Percentiles rank a stretch among this genome's conserved stretches.
Evolutionary conservation across 1,284 basidiomycete genomes (phyloP).

Genomic region (Moesziomyces antarcticus): DNA sequence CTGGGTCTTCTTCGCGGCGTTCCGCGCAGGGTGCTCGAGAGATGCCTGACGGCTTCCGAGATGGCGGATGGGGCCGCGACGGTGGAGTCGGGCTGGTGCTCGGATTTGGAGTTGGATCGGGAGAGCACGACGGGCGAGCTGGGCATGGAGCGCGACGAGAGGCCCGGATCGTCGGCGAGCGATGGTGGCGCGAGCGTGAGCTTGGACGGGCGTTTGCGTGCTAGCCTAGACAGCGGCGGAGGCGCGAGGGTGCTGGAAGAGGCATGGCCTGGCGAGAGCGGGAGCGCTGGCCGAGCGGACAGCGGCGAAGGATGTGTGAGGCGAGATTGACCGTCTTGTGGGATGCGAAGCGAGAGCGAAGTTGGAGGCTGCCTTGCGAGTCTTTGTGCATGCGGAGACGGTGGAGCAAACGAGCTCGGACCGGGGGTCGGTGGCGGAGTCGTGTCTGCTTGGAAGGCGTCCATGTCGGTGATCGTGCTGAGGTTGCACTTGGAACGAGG

Average conservation of each 20-base stretch:
- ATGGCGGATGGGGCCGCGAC: slow-evolving; percentile 9
- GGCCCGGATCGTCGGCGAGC: slow-evolving; percentile 15
- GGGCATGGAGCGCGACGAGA: slow-evolving; percentile 51
- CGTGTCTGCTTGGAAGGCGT: slow-evolving; percentile 5
- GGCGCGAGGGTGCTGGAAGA: slow-evolving; percentile 16
- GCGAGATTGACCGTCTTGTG: slow-evolving; percentile 31
- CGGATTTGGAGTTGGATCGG: slow-evolving; percentile 21
- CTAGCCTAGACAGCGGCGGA: slow-evolving; percentile 14
- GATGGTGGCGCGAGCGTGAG: slow-evolving; percentile 41
- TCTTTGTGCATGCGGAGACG: slow-evolving; percentile 5
- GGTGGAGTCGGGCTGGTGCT: slow-evolving; percentile 6
- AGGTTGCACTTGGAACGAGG: not conserved
- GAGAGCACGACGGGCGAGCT: slow-evolving; percentile 33
- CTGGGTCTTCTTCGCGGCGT: slow-evolving; percentile 56
- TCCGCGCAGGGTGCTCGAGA: slow-evolving; percentile 62
- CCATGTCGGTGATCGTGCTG: slow-evolving; percentile 10
- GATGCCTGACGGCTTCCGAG: slow-evolving; percentile 48
- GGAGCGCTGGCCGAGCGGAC: slow-evolving; percentile 5
- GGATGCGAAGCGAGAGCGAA: slow-evolving; percentile 40
- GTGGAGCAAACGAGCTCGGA: slow-evolving; percentile 41
- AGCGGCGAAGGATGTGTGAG: slow-evolving; percentile 26
- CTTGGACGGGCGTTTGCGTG: slow-evolving; percentile 45
- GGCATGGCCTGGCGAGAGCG: slow-evolving; percentile 10
- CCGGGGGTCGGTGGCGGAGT: slow-evolving; percentile 45
- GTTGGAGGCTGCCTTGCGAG: slow-evolving; percentile 12